Evolutionary conservation across 441 rosid genomes (phyloP).

Genomic region (Gossypium aridum): DNA sequence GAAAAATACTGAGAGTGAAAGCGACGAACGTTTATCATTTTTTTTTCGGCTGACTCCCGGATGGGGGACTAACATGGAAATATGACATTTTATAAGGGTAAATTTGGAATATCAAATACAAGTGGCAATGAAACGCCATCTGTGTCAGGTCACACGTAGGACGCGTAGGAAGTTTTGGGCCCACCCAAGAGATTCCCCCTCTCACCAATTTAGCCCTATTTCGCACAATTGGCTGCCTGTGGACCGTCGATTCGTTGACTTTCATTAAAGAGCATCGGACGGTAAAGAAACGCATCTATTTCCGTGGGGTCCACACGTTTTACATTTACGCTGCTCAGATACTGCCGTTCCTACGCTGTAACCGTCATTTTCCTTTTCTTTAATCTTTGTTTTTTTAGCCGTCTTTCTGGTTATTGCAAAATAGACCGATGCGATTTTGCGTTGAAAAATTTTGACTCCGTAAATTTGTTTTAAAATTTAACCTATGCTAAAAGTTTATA

Average conservation of each 20-base stretch:
- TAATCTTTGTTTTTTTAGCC: not conserved
- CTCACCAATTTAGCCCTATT: not conserved
- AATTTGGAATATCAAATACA: slow-evolving; percentile 7
- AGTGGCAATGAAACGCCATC: slow-evolving; percentile 6
- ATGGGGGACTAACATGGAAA: not conserved
- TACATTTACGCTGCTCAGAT: not conserved
- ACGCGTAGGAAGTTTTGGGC: not conserved
- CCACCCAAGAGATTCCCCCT: not conserved
- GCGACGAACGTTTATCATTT: slow-evolving; percentile 27
- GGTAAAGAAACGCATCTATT: not conserved
- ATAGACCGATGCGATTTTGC: too few relatives aligned
- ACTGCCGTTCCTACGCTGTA: not conserved
- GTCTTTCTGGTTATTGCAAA: not conserved
- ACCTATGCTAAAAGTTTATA: too few relatives aligned
- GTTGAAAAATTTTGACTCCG: too few relatives aligned
- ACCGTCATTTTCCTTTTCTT: not conserved
- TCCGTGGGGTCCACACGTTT: slow-evolving; percentile 1
- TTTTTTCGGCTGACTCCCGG: not conserved
- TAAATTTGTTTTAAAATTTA: too few relatives aligned
- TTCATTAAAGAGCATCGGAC: slow-evolving; percentile 10
- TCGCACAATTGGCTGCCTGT: not conserved
- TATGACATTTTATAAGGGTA: slow-evolving; percentile 5
- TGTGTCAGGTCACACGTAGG: not conserved
- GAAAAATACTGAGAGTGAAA: slow-evolving; percentile 23
- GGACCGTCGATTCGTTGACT: not conserved